phyloP scores from a whole-genome alignment of 2,329 filamentous ascomycete species.

The Neoarthrinium moseri region DNA sequence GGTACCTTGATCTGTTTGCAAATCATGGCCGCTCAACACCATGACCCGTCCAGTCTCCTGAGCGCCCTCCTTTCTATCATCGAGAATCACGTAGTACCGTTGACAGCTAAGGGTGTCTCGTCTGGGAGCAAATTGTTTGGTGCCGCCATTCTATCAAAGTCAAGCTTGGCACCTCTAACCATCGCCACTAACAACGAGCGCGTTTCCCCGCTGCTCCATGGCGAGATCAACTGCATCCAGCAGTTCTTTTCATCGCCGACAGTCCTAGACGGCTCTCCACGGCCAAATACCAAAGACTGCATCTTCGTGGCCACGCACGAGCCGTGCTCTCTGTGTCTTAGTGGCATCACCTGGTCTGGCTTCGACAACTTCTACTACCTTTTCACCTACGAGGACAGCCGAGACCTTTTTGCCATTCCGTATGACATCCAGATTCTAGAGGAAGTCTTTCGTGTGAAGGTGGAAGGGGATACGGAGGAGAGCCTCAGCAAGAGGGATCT shows the following conservation, averaged over 20 bases:
- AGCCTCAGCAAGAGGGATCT: slow-evolving; percentile 38
- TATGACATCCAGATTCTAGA: slow-evolving; percentile 58
- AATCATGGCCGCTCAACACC: slow-evolving; percentile 13
- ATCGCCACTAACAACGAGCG: slow-evolving; percentile 57
- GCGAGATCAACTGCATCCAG: slow-evolving; percentile 61
- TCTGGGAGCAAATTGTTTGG: slow-evolving; percentile 57
- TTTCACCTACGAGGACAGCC: slow-evolving; percentile 58
- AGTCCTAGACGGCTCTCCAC: slow-evolving; percentile 30
- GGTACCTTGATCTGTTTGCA: background rate
- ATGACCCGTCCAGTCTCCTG: slow-evolving; percentile 32
- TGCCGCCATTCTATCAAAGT: slow-evolving; percentile 49
- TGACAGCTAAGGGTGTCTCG: slow-evolving; percentile 47
- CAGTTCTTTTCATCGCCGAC: slow-evolving; percentile 45
- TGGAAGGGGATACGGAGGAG: slow-evolving; percentile 31
- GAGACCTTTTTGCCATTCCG: slow-evolving; percentile 54
- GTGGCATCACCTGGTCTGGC: slow-evolving; percentile 57
- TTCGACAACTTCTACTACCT: slow-evolving; percentile 57
- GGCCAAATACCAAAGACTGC: slow-evolving; percentile 45
- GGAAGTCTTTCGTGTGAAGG: slow-evolving; percentile 51
- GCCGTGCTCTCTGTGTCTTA: slow-evolving; percentile 57
- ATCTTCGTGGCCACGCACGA: slow-evolving; percentile 60
- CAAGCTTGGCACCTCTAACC: slow-evolving; percentile 40
- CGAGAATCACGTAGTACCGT: slow-evolving; percentile 47
- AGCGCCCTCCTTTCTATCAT: slow-evolving; percentile 38
- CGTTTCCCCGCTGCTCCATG: slow-evolving; percentile 53